Evolutionary conservation across 73 alveolate genomes (phyloP), one percentile per base, ranked within the genome.

Genomic region (Tetrahymena thermophila): DNA sequence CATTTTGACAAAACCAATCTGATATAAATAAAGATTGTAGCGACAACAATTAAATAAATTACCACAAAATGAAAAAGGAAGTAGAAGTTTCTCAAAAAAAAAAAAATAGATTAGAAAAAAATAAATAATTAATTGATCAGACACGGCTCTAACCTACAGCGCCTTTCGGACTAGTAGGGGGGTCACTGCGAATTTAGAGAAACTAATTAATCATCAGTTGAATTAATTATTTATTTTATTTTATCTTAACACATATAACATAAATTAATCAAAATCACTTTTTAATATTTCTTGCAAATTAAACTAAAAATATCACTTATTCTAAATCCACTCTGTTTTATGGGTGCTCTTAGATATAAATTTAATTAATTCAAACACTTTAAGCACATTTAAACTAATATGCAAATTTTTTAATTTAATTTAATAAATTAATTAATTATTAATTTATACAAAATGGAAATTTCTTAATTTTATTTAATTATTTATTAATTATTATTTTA

Each of bases 91-190:
- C 21, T 28, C 35, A 56, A 25, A 56, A 56, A 56, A 56, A 56
- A 56, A 56, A 56, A 23, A 56, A 56, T n/a, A n/a, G n/a, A n/a
- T 7, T 55, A n/a, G 28, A 5, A 58, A 58, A 25, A 71, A 71
- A 71, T 71, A 71, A 71, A 25, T 71, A 25, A 71, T 71, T 71
- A 25, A 71, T 71, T 71, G 89, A 71, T 71, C 89, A 71, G 89
- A 71, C 89, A 34, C 89, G 89, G 89, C 89, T 71, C 89, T 71
- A 71, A 71, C 89, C 89, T 71, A 71, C 89, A 71, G 89, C 89
- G 40, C 89, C 89, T 71, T 71, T 71, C 89, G 89, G 89, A 71
- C n/a, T 71, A 42, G 89, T 71, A 71, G 89, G 89, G 89, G 89
- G 89, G 89, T 71, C 89, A 71, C 89, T 71, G 89, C 89, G 89